phyloP scores from a whole-genome alignment of 768 basidiomycete species.

The Macrolepiota dolichaula region DNA sequence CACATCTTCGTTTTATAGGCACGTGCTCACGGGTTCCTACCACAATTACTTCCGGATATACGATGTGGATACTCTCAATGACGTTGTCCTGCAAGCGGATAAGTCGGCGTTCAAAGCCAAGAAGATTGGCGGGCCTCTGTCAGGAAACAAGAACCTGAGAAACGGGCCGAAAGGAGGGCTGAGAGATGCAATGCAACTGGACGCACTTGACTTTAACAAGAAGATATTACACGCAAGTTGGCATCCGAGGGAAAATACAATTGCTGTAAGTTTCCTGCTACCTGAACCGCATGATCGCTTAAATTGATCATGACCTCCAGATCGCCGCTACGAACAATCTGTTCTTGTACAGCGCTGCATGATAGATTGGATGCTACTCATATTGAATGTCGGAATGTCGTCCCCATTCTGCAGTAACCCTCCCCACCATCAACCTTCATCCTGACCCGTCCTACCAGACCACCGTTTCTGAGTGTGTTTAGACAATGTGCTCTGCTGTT shows the following conservation, averaged over 20 bases:
- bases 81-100: slow-evolving; percentile 95
- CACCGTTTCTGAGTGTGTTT: slow-evolving; percentile 3
- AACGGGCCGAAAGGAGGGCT: slow-evolving; percentile 74
- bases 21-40: slow-evolving; percentile 98
- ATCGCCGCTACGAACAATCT: slow-evolving; percentile 98
- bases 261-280: slow-evolving; percentile 64
- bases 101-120: slow-evolving; percentile 99
- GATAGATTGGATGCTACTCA: slow-evolving; percentile 25
- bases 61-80: slow-evolving; percentile 82
- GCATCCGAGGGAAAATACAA: slow-evolving; percentile 98
- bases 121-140: slow-evolving; percentile 88
- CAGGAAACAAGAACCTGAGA: slow-evolving; percentile 70
- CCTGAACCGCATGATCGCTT: neutral
- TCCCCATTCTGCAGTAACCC: neutral
- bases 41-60: slow-evolving; percentile 99
- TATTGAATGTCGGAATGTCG: too few species aligned
- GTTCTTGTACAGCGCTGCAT: slow-evolving; percentile 79
- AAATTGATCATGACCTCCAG: slow-evolving; percentile 33
- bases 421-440: neutral
- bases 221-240: slow-evolving; percentile 95
- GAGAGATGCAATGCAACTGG: slow-evolving; percentile 84
- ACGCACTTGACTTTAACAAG: slow-evolving; percentile 92
- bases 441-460: neutral
- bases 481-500: slow-evolving; percentile 3
- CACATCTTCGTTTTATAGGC: slow-evolving; percentile 41